A percentile compares a stretch with the other conserved stretches of the same genome.
Conservation (phyloP, 164 flowering plant species). For the Warburgia ugandensis region DNA sequence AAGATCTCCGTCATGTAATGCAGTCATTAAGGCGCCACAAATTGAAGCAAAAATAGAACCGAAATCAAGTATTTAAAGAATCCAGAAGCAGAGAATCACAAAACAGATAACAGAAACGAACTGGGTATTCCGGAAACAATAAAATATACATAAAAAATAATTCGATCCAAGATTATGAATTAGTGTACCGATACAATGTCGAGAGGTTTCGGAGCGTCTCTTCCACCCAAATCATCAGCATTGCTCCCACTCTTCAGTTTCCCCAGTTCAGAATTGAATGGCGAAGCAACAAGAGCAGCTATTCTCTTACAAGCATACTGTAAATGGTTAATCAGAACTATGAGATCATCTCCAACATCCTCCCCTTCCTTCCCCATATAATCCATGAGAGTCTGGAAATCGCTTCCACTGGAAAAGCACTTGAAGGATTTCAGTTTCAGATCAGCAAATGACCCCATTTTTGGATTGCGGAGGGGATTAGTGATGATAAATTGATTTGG, state of each 20-base stretch:
- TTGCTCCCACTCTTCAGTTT: conserved; percentile 21
- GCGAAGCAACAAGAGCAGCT: conserved; percentile 86
- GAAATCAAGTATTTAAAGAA: not conserved
- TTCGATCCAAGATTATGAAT: not conserved
- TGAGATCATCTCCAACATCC: conserved; percentile 68
- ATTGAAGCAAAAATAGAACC: not conserved
- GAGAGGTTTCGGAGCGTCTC: conserved; percentile 88
- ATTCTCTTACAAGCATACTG: conserved; percentile 89
- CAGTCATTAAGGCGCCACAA: no score
- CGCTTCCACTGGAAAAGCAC: conserved; percentile 4
- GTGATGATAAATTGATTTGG: conserved; percentile 7
- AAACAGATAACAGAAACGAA: not conserved
- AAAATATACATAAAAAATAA: not conserved
- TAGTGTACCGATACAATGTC: conserved; percentile 72
- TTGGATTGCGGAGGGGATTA: not conserved
- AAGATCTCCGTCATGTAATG: no score
- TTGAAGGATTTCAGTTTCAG: not conserved
- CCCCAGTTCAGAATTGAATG: conserved; percentile 51
- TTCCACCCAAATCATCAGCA: conserved; percentile 21
- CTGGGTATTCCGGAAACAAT: not conserved
- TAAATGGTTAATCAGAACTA: conserved; percentile 57
- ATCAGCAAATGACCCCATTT: conserved; percentile 28
- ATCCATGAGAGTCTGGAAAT: conserved; percentile 48
- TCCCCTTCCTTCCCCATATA: conserved; percentile 57
- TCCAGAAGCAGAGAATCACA: not conserved